phyloP scores from a whole-genome alignment of 1,284 basidiomycete genomes.

The Mycena sp. region DNA sequence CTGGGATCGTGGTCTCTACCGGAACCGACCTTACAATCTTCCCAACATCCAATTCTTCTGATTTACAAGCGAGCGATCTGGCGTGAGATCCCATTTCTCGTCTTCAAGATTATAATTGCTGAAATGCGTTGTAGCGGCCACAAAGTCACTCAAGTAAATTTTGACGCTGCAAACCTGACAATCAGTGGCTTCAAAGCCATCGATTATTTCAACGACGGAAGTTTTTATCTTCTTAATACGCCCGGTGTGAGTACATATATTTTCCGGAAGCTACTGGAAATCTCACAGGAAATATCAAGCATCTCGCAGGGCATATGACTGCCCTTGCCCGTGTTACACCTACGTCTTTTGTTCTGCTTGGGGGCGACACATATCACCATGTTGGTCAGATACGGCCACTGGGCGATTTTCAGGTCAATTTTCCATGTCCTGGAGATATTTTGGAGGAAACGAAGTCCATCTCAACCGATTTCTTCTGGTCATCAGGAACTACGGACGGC shows the following conservation, averaged over 20 bases:
- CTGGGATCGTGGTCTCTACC: constrained; percentile 25
- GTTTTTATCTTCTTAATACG: constrained; percentile 30
- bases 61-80: constrained; percentile 31
- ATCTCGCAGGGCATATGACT: constrained; percentile 32
- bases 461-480: constrained; percentile 25
- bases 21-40: constrained; percentile 25
- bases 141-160: constrained; percentile 4
- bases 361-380: constrained; percentile 37
- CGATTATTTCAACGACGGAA: constrained; percentile 30
- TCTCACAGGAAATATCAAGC: not conserved
- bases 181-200: constrained; percentile 25
- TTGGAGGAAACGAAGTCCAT: constrained; percentile 18
- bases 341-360: constrained; percentile 34
- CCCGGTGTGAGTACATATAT: constrained; percentile 21
- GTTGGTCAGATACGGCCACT: constrained; percentile 34
- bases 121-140: constrained; percentile 8
- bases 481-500: not conserved
- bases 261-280: not conserved
- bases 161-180: constrained; percentile 20
- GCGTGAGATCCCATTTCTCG: not conserved
- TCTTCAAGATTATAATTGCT: not conserved
- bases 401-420: constrained; percentile 16
- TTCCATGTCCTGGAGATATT: constrained; percentile 33
- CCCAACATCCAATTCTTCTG: constrained; percentile 20
- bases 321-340: constrained; percentile 36